Percentiles rank a stretch among this genome's conserved stretches.
These are phyloP conservation scores for Mycena polygramma DNA, from an alignment of 768 basidiomycete genomes.

Conservation along the genomic window DNA sequence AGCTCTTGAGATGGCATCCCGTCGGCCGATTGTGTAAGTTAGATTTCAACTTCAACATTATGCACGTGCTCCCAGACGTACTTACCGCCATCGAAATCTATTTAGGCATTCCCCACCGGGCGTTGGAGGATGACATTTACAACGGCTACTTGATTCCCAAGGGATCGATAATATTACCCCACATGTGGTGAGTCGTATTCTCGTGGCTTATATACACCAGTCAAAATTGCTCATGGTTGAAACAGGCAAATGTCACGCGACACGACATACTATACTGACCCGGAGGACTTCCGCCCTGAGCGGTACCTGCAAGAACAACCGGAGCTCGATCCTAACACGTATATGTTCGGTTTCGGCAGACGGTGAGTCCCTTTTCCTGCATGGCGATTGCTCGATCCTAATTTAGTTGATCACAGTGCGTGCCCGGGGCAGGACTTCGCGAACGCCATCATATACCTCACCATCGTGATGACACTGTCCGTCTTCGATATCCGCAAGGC, in stretches of 20 bases:
- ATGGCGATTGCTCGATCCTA: background rate
- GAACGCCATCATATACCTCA: slow-evolving; percentile 44
- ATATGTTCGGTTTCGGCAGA: slow-evolving; percentile 63
- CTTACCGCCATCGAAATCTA: background rate
- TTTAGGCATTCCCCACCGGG: slow-evolving; percentile 33
- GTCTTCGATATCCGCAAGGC: slow-evolving; percentile 44
- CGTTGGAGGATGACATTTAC: slow-evolving; percentile 41
- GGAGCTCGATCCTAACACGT: slow-evolving; percentile 51
- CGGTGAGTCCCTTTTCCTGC: slow-evolving; percentile 40
- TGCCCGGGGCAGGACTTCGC: slow-evolving; percentile 49
- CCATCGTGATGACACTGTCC: slow-evolving; percentile 44
- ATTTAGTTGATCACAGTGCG: slow-evolving; percentile 19
- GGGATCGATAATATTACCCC: slow-evolving; percentile 30
- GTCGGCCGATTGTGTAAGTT: slow-evolving; percentile 45
- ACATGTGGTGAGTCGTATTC: slow-evolving; percentile 23
- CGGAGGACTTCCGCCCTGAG: slow-evolving; percentile 50
- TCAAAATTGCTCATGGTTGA: background rate
- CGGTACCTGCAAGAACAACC: slow-evolving; percentile 51
- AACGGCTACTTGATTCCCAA: slow-evolving; percentile 36
- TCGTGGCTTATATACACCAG: background rate
- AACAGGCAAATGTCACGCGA: slow-evolving; percentile 44
- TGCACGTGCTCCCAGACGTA: slow-evolving; percentile 10
- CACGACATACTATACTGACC: slow-evolving; percentile 39
- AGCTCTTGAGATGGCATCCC: slow-evolving; percentile 47
- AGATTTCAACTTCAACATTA: slow-evolving; percentile 12